phyloP scores from a whole-genome alignment of 352 stramenopile genomes.

The Phytophthora quininea region DNA sequence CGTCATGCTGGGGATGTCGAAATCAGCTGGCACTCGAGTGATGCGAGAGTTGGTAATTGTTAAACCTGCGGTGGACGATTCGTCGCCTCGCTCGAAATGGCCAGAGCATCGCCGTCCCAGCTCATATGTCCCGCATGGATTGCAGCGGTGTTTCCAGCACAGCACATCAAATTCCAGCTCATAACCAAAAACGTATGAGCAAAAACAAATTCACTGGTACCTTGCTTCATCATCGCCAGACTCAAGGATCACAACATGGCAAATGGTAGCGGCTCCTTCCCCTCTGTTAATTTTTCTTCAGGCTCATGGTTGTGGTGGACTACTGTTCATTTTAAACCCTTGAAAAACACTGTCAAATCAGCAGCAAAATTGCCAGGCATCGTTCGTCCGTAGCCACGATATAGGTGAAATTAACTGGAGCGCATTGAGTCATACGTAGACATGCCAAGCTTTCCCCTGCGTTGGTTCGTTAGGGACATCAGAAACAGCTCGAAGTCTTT shows the following conservation, averaged over 20 bases:
- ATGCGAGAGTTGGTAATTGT: not conserved
- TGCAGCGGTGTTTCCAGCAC: slow-evolving; percentile 9
- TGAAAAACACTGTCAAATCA: slow-evolving; percentile 20
- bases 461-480: not conserved
- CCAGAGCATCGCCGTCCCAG: slow-evolving; percentile 21
- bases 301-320: slow-evolving; percentile 6
- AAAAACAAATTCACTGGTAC: slow-evolving; percentile 10
- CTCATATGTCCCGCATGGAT: slow-evolving; percentile 14
- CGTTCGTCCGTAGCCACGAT: not conserved
- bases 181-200: slow-evolving; percentile 9
- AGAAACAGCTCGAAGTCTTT: slow-evolving; percentile 6
- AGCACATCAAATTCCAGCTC: slow-evolving; percentile 23
- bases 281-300: slow-evolving; percentile 16
- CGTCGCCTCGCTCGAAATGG: slow-evolving; percentile 2
- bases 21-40: not conserved
- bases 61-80: not conserved
- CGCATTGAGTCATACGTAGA: slow-evolving; percentile 7
- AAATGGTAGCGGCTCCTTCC: slow-evolving; percentile 18
- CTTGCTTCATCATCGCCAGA: not conserved
- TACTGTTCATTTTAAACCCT: slow-evolving; percentile 17
- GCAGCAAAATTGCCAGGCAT: slow-evolving; percentile 6
- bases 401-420: slow-evolving; percentile 6
- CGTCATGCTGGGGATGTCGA: not conserved
- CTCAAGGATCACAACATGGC: slow-evolving; percentile 4
- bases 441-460: not conserved